Evolutionary conservation across 176 grass and related monocot species (phyloP), one percentile per base, ranked within the genome.

Genomic region (Miscanthus lutarioriparius): DNA sequence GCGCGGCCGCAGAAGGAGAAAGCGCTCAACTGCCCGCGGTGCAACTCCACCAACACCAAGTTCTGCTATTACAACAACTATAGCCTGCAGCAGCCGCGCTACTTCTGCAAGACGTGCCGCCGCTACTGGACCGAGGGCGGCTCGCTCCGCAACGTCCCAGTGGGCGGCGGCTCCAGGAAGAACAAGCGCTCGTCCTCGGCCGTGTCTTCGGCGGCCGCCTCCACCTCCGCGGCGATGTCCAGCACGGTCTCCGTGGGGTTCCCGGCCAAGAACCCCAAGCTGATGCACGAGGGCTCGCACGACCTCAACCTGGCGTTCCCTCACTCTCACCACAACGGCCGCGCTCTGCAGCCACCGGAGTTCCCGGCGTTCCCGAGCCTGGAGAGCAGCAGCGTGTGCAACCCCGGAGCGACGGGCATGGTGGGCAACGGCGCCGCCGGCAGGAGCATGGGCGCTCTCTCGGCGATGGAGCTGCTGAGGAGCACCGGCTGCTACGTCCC

Each of bases 31-130:
- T 94, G 92, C 75, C 92, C 92, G 28, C 77, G 92, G 92, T 94
- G 92, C 89, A 91, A 91, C 89, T 94, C 92, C 36, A 91, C 92
- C 54, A 94, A 97, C 59, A 97, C 94, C 73, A 97, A 94, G 80
- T 97, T 97, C 90, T 97, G 94, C 90, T 97, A 97, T 75, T 97
- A 97, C 90, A 97, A 97, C 92, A 97, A 97, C 74, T 97, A 97
- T 69, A 94, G 92, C 71, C 88, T 94, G 75, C 85, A 89, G 77
- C 95, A 97, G 84, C 95, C 95, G 10, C 87, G 95, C 84, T 97
- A 97, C 95, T 94, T 94, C 83, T 97, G 95, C 86, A 97, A 97
- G 86, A 92, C 95, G 26, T 97, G 95, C 88, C 88, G 95, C 19
- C 90, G 95, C 65, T 94, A 97, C 47, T 97, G 95, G 95, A 97